Base-by-base conservation (phyloP, 1,139 yeast genomes). In the Yamadazyma jaroonii region DNA sequence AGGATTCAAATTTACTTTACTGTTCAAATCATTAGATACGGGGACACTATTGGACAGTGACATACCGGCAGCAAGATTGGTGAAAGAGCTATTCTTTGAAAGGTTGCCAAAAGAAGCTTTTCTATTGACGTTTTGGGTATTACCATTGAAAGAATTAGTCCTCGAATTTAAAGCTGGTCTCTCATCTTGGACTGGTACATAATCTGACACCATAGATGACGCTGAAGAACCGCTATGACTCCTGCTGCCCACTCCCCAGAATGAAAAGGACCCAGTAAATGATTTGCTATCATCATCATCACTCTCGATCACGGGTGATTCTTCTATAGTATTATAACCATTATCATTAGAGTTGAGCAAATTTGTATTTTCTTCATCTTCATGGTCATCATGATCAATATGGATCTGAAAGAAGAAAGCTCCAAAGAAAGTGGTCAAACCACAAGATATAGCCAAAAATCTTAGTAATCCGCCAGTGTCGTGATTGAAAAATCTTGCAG, bases 401-500 rank as follows among this genome's bases (percentile, higher is more conserved):
- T 58, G 64, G 6, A 70, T 58, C 14, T 58, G 62, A 25, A 69
- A 58, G 41, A 68, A 66, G 48, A 61, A 67, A 2, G 70, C 61
- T 2, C 74, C 72, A 13, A 57, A 26, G 32, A 70, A 65, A 0
- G 67, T 58, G 2, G 64, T 48, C 1, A 54, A 30, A 2, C 75
- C 75, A 49, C 74, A 67, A 40, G 54, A 57, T 9, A 64, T 35
- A 1, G 72, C 54, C 41, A 71, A 57, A 41, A 70, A 70, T 31
- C 51, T 45, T 36, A 71, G 52, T 21, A 71, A 56, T 0, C 62
- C 69, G 1, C 67, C 74, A 6, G 79, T 65, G 40, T 77, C 53
- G 30, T 65, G 67, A 12, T 58, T 57, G 45, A 70, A 79, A 33
- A 65, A 58, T 9, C 59, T 53, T 3, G 79, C 74, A 9, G 81